Evolutionary conservation across 345 rosid species (phyloP), one percentile per base, ranked within the genome.

Genomic region (Lepidium africanum): DNA sequence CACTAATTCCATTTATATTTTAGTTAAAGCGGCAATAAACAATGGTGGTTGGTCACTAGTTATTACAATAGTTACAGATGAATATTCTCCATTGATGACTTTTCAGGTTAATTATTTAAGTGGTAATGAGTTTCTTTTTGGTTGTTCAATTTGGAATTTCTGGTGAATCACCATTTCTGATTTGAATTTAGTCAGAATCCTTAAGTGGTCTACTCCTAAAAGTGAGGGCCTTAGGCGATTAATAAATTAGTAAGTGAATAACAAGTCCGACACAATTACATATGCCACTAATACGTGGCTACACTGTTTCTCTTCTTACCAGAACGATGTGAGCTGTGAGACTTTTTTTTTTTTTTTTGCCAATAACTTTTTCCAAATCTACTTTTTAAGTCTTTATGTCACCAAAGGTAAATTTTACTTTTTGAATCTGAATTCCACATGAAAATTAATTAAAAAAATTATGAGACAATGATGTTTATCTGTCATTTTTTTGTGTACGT

Each of bases 281-380:
- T 15, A 61, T 42, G 51, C 41, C 9, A 19, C 32, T 27, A n/a
- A 64, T 41, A 54, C 71, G 71, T 67, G 71, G 51, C 45, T 21
- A 37, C 69, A 64, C 15, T 38, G 38, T 64, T 16, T 32, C 5
- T 4, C 35, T 27, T 65, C 6, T 4, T 5, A 53, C 52, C 30
- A 66, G 41, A 66, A 33, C 9, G 19, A 63, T 47, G 52, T 54
- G 32, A 52, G 60, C 48, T 53, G 60, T 49, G 37, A 49, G 7
- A 27, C 5, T 9, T 17, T 32, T 21, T 39, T 7, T 9, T 12
- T 7, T 36, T 10, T 19, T 19, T 16, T 4, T 11, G 11, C 6
- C 8, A 30, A 2, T 50, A n/a, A 52, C 16, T 27, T 30, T 48
- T 30, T 52, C 58, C 13, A 52, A 32, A 49, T 49, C 32, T 23